Evolutionary conservation across 2,329 filamentous ascomycete genomes (phyloP).

Genomic region (Aspergillus hortae): DNA sequence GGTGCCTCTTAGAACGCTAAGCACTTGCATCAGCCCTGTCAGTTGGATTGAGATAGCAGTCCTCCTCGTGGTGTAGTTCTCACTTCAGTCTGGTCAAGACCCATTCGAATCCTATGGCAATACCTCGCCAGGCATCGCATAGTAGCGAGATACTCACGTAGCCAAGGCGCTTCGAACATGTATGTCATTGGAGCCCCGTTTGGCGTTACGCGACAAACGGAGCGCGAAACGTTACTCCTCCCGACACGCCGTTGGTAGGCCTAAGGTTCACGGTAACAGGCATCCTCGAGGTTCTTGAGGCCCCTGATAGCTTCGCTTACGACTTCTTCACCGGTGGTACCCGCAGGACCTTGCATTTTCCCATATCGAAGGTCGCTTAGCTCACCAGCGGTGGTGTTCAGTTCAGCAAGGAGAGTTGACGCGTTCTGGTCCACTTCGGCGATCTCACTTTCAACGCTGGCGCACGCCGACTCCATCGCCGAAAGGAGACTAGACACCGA

Average conservation of each 20-base stretch:
- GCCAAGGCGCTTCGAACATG: no score
- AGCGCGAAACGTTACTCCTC: no score
- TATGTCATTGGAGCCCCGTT: no score
- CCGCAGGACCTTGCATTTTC: slow-evolving; percentile 52
- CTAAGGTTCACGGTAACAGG: slow-evolving; percentile 48
- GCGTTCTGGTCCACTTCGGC: slow-evolving; percentile 63
- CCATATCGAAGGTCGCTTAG: slow-evolving; percentile 83
- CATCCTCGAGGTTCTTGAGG: slow-evolving; percentile 60
- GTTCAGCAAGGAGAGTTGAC: slow-evolving; percentile 54
- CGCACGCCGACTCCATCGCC: slow-evolving; percentile 65
- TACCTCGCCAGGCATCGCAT: no score
- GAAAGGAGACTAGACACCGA: slow-evolving; percentile 62
- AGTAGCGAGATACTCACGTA: no score
- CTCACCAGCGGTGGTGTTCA: slow-evolving; percentile 64
- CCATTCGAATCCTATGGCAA: no score
- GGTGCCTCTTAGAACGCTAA: no score
- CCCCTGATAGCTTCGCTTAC: slow-evolving; percentile 65
- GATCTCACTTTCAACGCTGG: slow-evolving; percentile 66
- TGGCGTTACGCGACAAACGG: no score
- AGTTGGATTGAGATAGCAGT: no score
- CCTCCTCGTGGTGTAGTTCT: no score
- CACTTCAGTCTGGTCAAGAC: no score
- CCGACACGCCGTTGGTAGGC: not conserved
- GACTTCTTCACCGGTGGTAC: slow-evolving; percentile 56
- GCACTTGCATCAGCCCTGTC: no score